phyloP scores from a whole-genome alignment of 768 basidiomycete species.

The Leucocoprinus birnbaumii region DNA sequence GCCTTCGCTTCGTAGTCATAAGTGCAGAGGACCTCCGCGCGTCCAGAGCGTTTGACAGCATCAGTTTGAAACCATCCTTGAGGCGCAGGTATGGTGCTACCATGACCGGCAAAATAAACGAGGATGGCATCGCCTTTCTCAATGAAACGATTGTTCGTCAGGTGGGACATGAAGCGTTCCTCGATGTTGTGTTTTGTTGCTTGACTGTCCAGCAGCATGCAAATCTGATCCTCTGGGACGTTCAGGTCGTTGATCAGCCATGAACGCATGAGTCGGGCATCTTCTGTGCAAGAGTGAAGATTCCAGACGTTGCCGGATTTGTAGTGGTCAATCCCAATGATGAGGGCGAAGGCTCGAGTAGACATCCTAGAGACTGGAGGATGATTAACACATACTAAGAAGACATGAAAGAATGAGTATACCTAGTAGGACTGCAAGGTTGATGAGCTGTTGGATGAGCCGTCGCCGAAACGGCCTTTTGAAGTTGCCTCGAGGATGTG shows the following conservation, averaged over 20 bases:
- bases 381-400: neutral
- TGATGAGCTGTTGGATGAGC: neutral
- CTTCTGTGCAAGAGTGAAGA: slow-evolving; percentile 61
- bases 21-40: slow-evolving; percentile 60
- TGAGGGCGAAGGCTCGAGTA: slow-evolving; percentile 55
- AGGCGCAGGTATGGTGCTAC: slow-evolving; percentile 55
- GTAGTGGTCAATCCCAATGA: slow-evolving; percentile 71
- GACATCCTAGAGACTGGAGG: slow-evolving; percentile 19
- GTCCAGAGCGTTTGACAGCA: slow-evolving; percentile 20
- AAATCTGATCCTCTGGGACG: slow-evolving; percentile 57
- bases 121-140: slow-evolving; percentile 61
- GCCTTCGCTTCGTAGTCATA: slow-evolving; percentile 60
- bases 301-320: slow-evolving; percentile 65
- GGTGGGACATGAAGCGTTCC: slow-evolving; percentile 55
- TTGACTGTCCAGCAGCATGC: slow-evolving; percentile 51
- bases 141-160: slow-evolving; percentile 60
- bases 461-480: neutral
- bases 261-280: slow-evolving; percentile 53
- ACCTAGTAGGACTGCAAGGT: neutral
- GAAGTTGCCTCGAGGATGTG: slow-evolving; percentile 6
- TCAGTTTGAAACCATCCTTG: slow-evolving; percentile 53
- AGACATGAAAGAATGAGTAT: neutral
- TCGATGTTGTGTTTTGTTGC: slow-evolving; percentile 65
- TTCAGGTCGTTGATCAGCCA: slow-evolving; percentile 57
- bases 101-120: slow-evolving; percentile 76